phyloP scores from a whole-genome alignment of 164 flowering plant species.

The Litsea cubeba region DNA sequence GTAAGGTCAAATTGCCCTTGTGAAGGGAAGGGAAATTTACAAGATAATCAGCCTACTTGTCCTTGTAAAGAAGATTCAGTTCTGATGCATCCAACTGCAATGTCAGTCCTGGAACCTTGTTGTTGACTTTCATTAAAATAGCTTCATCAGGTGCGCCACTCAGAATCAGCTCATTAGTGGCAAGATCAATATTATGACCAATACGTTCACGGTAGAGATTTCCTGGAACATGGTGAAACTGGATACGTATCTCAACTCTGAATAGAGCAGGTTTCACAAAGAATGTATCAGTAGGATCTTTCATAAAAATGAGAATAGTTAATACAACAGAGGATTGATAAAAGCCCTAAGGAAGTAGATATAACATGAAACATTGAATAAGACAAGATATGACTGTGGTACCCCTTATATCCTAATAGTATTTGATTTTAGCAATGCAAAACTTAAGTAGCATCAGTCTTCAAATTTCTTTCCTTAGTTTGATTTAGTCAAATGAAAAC shows the following conservation, averaged over 20 bases:
- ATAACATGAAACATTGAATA: too few species aligned
- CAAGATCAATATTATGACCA: conserved; percentile 39
- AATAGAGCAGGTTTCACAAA: neutral
- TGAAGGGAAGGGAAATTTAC: neutral
- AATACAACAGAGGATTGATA: neutral
- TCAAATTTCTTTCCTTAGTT: too few species aligned
- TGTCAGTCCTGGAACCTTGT: conserved; percentile 58
- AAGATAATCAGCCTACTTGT: conserved; percentile 31
- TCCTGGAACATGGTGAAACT: conserved; percentile 52
- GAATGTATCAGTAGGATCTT: neutral
- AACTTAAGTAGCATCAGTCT: too few species aligned
- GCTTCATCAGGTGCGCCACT: conserved; percentile 63
- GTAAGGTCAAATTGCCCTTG: neutral
- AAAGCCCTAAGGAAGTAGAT: neutral
- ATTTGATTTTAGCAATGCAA: too few species aligned
- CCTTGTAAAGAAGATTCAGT: conserved; percentile 55
- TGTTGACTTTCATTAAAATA: conserved; percentile 58
- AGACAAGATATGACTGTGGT: too few species aligned
- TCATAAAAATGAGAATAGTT: neutral
- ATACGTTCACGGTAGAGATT: conserved; percentile 45
- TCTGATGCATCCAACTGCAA: conserved; percentile 58
- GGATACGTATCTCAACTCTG: conserved; percentile 64
- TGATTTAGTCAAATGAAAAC: too few species aligned
- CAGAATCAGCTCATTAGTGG: conserved; percentile 57
- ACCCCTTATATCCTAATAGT: too few species aligned